Conservation (phyloP, 2,329 filamentous ascomycete genomes). For the Aspergillus japonicus region DNA sequence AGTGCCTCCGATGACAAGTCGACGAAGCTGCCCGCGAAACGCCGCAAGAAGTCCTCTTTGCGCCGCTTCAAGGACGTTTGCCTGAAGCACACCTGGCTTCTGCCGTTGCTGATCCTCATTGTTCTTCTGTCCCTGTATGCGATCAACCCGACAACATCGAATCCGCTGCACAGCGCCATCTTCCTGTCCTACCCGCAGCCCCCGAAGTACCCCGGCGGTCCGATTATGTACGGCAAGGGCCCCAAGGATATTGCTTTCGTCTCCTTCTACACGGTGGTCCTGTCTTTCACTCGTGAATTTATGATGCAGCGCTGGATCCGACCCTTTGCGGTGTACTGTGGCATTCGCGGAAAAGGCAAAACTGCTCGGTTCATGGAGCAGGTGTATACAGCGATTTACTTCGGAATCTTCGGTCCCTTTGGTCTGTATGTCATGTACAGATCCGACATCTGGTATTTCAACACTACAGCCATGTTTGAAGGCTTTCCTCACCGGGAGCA, state of each 20-base stretch:
- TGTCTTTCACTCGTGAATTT: slow-evolving; percentile 93
- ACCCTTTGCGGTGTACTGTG: slow-evolving; percentile 68
- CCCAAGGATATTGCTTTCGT: slow-evolving; percentile 82
- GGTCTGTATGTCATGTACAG: slow-evolving; percentile 88
- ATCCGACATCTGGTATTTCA: slow-evolving; percentile 96
- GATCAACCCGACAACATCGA: slow-evolving; percentile 72
- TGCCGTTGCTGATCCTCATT: slow-evolving; percentile 67
- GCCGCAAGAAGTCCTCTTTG: slow-evolving; percentile 44
- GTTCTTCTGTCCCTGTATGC: slow-evolving; percentile 68
- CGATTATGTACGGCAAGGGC: slow-evolving; percentile 83
- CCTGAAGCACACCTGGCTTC: slow-evolving; percentile 59
- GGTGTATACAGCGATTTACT: slow-evolving; percentile 90
- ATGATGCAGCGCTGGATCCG: slow-evolving; percentile 88
- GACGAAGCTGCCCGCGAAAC: slow-evolving; percentile 41
- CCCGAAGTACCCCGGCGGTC: slow-evolving; percentile 47
- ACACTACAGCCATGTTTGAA: slow-evolving; percentile 87
- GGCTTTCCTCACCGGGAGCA: slow-evolving; percentile 80
- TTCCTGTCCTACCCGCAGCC: slow-evolving; percentile 85
- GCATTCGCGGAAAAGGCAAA: slow-evolving; percentile 71
- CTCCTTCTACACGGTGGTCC: slow-evolving; percentile 80
- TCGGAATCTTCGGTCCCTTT: slow-evolving; percentile 74
- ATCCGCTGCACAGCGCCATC: slow-evolving; percentile 76
- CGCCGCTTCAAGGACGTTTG: slow-evolving; percentile 45
- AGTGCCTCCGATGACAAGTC: slow-evolving; percentile 28
- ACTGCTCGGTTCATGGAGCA: slow-evolving; percentile 95